Base-by-base conservation (phyloP, 192 early-diverging fungal species). In the Globomyces pollinis-pini region DNA sequence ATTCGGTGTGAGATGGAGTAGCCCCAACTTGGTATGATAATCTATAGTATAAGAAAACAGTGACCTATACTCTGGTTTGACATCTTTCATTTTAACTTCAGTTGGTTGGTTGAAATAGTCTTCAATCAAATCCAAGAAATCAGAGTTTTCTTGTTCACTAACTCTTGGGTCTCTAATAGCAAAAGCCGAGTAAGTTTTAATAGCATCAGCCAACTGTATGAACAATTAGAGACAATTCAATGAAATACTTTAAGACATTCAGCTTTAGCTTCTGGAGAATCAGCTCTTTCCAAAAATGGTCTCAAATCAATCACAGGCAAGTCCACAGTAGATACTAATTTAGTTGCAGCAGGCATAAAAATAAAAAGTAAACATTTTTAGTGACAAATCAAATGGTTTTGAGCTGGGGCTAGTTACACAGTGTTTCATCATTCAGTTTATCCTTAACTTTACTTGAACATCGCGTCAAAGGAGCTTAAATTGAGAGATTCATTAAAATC, bases 151-250 rank as follows among this genome's bases (percentile, higher is more conserved):
- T 20, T 32, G 59, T 59, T 80, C 78, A 50, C 66, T 69, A 36
- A 86, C 84, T 38, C 84, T 75, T n/a, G 86, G 83, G 67, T 88
- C 84, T 45, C 73, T 73, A 53, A 86, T 65, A 35, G 79, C 70
- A 36, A 86, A 69, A 15, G 81, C 81, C 20, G 80, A 81, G 78
- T 77, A 83, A 31, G 75, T 76, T 20, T 68, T 68, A 34, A 88
- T 67, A 39, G 83, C 79, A 51, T 80, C 69, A 8, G 86, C 77
- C 38, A 79, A 75, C 77, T 83, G 39, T n/a, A 53, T 41, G 16
- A 39, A 34, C 23, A 47, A 28, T n/a, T n/a, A n/a, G n/a, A n/a
- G n/a, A n/a, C n/a, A n/a, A n/a, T n/a, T n/a, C n/a, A n/a, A 47
- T 47, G 23, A 1, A 23, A 9, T 38, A 77, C 80, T 63, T 74